phyloP scores from a whole-genome alignment of 768 basidiomycete species.

The Suillus brevipes region DNA sequence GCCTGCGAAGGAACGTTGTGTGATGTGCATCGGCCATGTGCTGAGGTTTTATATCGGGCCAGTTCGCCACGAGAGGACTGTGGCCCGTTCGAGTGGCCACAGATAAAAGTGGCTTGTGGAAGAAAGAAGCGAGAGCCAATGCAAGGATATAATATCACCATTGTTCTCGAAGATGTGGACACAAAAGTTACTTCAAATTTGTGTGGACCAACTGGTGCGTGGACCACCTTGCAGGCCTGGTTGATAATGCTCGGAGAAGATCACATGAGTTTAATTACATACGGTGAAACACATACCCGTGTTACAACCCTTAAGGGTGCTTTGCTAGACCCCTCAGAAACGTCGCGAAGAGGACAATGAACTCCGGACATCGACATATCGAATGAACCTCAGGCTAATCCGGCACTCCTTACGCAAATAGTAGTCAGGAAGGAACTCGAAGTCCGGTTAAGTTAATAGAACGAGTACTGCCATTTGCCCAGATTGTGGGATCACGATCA shows the following conservation, averaged over 20 bases:
- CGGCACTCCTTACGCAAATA: neutral
- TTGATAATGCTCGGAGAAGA: neutral
- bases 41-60: neutral
- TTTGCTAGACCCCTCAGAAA: neutral
- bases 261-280: conserved; percentile 5
- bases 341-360: neutral
- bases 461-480: neutral
- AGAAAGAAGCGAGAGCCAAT: neutral
- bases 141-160: neutral
- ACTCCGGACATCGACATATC: neutral
- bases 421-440: neutral
- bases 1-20: conserved; percentile 7
- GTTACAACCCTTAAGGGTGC: neutral
- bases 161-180: neutral
- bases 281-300: neutral
- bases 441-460: neutral
- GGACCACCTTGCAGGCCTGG: conserved; percentile 5
- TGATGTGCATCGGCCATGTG: conserved; percentile 1
- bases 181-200: neutral
- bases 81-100: neutral
- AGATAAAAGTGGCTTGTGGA: neutral
- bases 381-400: neutral
- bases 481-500: neutral
- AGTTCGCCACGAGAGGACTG: neutral
- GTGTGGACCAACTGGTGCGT: neutral